Percentiles rank a stretch among this genome's conserved stretches.
Evolutionary conservation across 768 basidiomycete species (phyloP).

Genomic region (Harrya chromipes): DNA sequence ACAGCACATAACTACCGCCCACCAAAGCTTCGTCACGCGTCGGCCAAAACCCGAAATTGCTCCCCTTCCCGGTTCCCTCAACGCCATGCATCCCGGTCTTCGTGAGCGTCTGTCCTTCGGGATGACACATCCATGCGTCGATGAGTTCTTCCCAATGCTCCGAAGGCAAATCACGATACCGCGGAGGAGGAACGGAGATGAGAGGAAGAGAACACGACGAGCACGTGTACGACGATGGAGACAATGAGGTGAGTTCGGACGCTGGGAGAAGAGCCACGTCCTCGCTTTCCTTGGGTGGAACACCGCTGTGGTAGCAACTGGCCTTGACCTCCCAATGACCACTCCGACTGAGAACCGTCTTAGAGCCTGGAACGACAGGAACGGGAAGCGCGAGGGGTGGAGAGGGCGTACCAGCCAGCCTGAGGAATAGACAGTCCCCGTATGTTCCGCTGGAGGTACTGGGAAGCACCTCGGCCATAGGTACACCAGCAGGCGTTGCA

Average conservation of each 20-base stretch:
- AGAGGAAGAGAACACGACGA: slow-evolving; percentile 77
- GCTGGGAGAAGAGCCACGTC: slow-evolving; percentile 62
- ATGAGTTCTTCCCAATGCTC: slow-evolving; percentile 98
- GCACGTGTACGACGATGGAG: slow-evolving; percentile 70
- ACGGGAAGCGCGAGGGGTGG: slow-evolving; percentile 55
- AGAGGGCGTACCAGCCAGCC: slow-evolving; percentile 56
- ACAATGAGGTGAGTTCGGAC: slow-evolving; percentile 50
- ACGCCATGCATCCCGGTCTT: slow-evolving; percentile 40
- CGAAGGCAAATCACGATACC: slow-evolving; percentile 85
- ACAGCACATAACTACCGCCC: slow-evolving; percentile 85
- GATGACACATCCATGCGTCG: slow-evolving; percentile 98
- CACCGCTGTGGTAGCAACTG: slow-evolving; percentile 28
- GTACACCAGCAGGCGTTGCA: slow-evolving; percentile 41
- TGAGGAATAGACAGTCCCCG: slow-evolving; percentile 61
- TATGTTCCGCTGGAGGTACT: slow-evolving; percentile 37
- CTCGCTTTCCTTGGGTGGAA: slow-evolving; percentile 16
- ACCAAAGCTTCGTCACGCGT: slow-evolving; percentile 68
- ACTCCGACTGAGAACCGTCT: slow-evolving; percentile 53
- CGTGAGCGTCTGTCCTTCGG: slow-evolving; percentile 71
- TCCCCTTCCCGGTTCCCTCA: slow-evolving; percentile 20
- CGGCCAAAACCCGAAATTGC: slow-evolving; percentile 74
- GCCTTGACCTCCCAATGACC: slow-evolving; percentile 75
- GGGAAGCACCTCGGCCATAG: slow-evolving; percentile 60
- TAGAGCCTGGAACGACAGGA: slow-evolving; percentile 55
- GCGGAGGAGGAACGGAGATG: slow-evolving; percentile 46